Evolutionary conservation across 352 stramenopile species (phyloP), one percentile per base, ranked within the genome.

Genomic region (Plasmopara halstedii): DNA sequence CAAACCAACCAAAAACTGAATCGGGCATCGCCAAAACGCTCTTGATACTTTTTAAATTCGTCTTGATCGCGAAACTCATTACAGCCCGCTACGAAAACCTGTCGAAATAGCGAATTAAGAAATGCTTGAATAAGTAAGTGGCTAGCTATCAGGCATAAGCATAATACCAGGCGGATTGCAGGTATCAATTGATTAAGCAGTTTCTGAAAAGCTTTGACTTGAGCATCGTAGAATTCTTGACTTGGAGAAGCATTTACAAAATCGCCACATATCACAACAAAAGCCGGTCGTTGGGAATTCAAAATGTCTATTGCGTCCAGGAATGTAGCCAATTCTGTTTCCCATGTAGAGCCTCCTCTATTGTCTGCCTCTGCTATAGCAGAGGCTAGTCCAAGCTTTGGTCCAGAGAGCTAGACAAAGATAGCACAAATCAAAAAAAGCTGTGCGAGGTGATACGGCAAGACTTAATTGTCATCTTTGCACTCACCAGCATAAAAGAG

Each of bases 1-100:
- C 0, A 42, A 35, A 23, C 26, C n/a, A n/a, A 87, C 82, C 82
- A 94, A 44, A 94, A 90, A 42, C 70, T 83, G 47, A 82, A 91
- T 46, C 54, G 59, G 11, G 73, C 50, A 34, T 86, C 73, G 11
- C 82, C 82, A 60, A 90, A 94, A 15, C 57, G 19, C 36, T 51
- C 26, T 26, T 74, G 38, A 23, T 89, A 86, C 22, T 52, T 43
- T 8, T 41, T 39, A 4, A 73, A 22, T 32, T 52, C 35, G 31
- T 50, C 39, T 35, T 18, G 40, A 31, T 48, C 37, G 6, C 35
- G 21, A 22, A 66, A 53, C 29, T 56, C 33, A 19, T 53, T 50
- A 7, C 62, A 62, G 7, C 67, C 71, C 23, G 64, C 42, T 36
- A 73, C 63, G 53, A 88, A 82, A 7, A 88, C 56, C 73, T 88